Base-by-base conservation (phyloP, 768 basidiomycete genomes). In the Coprinopsis cinerea region DNA sequence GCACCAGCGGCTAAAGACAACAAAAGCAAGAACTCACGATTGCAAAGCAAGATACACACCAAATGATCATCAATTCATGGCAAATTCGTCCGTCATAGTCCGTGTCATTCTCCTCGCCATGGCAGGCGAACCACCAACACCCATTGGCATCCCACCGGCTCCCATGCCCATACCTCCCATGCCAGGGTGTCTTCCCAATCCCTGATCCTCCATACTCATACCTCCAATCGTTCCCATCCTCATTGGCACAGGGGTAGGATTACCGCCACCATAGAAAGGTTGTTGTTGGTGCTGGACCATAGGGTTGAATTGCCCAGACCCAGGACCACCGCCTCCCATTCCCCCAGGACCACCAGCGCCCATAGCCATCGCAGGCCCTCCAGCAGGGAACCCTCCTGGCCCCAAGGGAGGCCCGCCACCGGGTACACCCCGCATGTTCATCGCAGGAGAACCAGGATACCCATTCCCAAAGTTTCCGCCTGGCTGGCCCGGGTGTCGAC, bases 281-380 rank as follows among this genome's bases (percentile, higher is more conserved):
- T n/a, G n/a, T n/a, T n/a, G n/a, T n/a, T 46, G 43, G 2, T 25
- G 59, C 6, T 59, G 57, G 7, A 20, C 25, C 47, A 63, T 59
- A 0, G 65, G 53, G 51, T 62, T 69, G 53, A 69, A 68, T 9
- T 63, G 66, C n/a, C n/a, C n/a, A n/a, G n/a, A n/a, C n/a, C n/a
- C n/a, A n/a, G n/a, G n/a, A n/a, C n/a, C n/a, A n/a, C n/a, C n/a
- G n/a, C n/a, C n/a, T n/a, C n/a, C n/a, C n/a, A n/a, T n/a, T n/a
- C n/a, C n/a, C n/a, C n/a, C n/a, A n/a, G n/a, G n/a, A n/a, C n/a
- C n/a, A n/a, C n/a, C n/a, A n/a, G n/a, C n/a, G n/a, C n/a, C n/a
- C n/a, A n/a, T n/a, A n/a, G n/a, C n/a, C n/a, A n/a, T n/a, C 5
- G 63, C 22, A 11, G 20, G 53, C 9, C 63, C 64, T 14, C 62